Evolutionary conservation across 75 land plant species (phyloP), one percentile per base, ranked within the genome.

Genomic region (Selaginella moellendorffii): DNA sequence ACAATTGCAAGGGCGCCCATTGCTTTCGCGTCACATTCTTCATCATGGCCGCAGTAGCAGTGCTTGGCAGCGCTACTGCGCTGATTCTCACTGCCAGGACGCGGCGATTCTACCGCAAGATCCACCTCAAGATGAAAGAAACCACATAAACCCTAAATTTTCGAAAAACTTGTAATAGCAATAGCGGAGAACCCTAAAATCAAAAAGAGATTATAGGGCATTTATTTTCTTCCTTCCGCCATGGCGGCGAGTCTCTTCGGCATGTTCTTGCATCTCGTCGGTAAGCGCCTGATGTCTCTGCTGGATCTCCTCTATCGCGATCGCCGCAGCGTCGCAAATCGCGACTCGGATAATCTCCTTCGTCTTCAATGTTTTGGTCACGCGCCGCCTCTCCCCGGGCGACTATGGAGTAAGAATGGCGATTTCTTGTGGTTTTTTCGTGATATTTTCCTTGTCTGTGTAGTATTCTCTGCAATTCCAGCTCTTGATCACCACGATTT

Each of bases 381-480:
- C 78, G 0, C 68, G 80, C 5, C 63, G 61, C 23, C 80, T 77
- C 31, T 30, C 78, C 23, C 73, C 61, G 12, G 78, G 70, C 53
- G 73, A 77, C 30, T 75, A 62, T 69, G 80, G 68, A 71, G 80
- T 77, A 75, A 71, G 2, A 19, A 27, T 51, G 28, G 24, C 29
- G n/a, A 69, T 14, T 5, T 8, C 0, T 27, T 23, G 10, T 21
- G 23, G 28, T 0, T 2, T 29, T 53, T 53, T 27, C 30, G 0
- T 56, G 52, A 24, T 62, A 0, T 67, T 17, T 2, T 31, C 28
- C 30, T 5, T 28, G 30, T 60, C 82, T 79, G 79, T 88, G 98
- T 52, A 81, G 31, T 83, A 79, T 77, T 83, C 96, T 22, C 74
- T 93, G 5, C 81, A 85, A 54, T 93, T 93, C 54, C 87, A 88